Evolutionary conservation across 2,329 filamentous ascomycete genomes (phyloP), one percentile per base, ranked within the genome.

Genomic region (Sarocladiaceae sp.): DNA sequence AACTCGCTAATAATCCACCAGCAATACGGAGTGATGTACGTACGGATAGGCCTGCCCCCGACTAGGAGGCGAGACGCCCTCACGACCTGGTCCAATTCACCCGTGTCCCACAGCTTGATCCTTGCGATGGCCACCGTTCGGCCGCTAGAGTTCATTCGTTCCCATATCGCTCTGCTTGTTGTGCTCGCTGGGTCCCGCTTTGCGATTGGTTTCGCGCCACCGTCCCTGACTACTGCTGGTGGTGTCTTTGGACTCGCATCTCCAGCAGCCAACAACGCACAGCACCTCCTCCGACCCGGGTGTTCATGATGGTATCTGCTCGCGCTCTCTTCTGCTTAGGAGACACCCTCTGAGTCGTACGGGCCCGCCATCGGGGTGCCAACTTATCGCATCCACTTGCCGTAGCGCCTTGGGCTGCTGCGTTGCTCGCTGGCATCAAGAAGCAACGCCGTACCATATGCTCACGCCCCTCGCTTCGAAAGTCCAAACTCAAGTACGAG

Each of bases 351-450:
- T 18, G 5, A 12, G 37, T 41, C 19, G 37, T 41, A 41, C 37
- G 20, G 24, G 29, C 29, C 26, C 37, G 23, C 37, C 37, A 29
- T 19, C n/a, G 34, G 26, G n/a, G 37, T 29, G 37, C 37, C 29
- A 21, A 29, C n/a, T 11, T 13, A 41, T 29, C 26, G 7, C 26
- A 13, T 29, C 13, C 26, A 9, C 26, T 29, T 13, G 13, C 7
- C 23, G 19, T 18, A 41, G 37, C 37, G 37, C n/a, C 37, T 41
- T 24, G n/a, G 37, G 9, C 6, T 19, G 9, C 23, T 21, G n/a
- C n/a, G n/a, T n/a, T n/a, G n/a, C n/a, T n/a, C n/a, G 9, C 29
- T 15, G 15, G 29, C 23, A 15, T n/a, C 37, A 29, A 41, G 23
- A 29, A 41, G n/a, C 21, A 29, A 24, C 34, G 23, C 16, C 24